Percentiles rank a stretch among this genome's conserved stretches.
Evolutionary conservation across 441 rosid genomes (phyloP).

Genomic region (Euphorbia celastroides): DNA sequence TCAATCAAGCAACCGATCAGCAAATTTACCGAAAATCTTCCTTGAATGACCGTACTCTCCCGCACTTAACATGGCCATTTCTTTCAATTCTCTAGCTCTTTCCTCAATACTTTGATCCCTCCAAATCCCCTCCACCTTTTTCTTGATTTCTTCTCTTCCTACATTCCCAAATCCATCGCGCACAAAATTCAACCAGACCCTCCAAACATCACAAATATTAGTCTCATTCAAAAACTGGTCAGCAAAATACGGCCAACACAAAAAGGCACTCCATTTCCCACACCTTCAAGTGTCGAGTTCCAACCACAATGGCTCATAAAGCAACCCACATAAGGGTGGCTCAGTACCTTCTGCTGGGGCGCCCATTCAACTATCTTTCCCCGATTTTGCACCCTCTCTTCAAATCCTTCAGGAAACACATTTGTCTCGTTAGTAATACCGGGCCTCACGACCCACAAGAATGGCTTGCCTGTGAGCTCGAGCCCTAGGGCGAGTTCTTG

Average conservation of each 20-base stretch:
- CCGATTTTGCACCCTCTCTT: constrained; percentile 13
- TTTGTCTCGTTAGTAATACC: constrained; percentile 16
- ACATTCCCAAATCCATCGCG: constrained; percentile 27
- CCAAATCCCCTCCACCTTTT: constrained; percentile 36
- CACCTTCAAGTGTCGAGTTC: constrained; percentile 64
- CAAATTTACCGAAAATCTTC: constrained; percentile 30
- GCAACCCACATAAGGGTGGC: constrained; percentile 42
- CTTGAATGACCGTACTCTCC: constrained; percentile 35
- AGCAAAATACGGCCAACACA: constrained; percentile 2
- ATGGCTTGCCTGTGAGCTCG: constrained; percentile 32
- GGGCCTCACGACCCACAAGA: constrained; percentile 42
- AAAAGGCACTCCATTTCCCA: constrained; percentile 25
- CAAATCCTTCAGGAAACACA: constrained; percentile 21
- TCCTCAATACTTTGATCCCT: constrained; percentile 17
- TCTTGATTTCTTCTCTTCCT: constrained; percentile 28
- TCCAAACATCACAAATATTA: constrained; percentile 48
- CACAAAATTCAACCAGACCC: constrained; percentile 34
- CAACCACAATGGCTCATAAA: constrained; percentile 63
- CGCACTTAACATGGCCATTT: constrained; percentile 15
- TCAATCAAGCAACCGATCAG: constrained; percentile 13
- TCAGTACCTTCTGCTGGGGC: constrained; percentile 44
- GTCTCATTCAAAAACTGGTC: not conserved
- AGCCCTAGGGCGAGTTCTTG: constrained; percentile 49
- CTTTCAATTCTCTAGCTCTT: constrained; percentile 30
- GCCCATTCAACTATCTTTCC: constrained; percentile 47